phyloP scores from a whole-genome alignment of 805 yeast genomes.

The Suhomyces sp. region DNA sequence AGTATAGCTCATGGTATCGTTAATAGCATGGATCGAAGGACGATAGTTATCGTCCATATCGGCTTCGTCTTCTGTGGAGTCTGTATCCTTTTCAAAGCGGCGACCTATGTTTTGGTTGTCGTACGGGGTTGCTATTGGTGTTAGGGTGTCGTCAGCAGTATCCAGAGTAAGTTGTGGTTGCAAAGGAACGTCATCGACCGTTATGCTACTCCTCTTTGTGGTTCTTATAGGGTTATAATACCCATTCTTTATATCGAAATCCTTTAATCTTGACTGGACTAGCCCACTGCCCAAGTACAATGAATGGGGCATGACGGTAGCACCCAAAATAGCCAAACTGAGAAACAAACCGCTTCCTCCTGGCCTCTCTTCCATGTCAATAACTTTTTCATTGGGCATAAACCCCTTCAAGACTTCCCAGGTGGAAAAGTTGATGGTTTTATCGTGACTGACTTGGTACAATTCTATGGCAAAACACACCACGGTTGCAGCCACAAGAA shows the following conservation, averaged over 20 bases:
- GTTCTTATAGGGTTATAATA: constrained; percentile 29
- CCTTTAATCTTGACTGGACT: constrained; percentile 80
- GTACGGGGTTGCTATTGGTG: constrained; percentile 10
- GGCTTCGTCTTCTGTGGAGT: constrained; percentile 11
- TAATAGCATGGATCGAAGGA: constrained; percentile 79
- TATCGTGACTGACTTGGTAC: constrained; percentile 56
- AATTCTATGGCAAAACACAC: constrained; percentile 80
- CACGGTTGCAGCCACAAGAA: constrained; percentile 77
- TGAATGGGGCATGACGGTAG: constrained; percentile 94
- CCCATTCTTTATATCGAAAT: constrained; percentile 67
- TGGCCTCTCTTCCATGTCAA: constrained; percentile 18
- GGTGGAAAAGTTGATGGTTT: constrained; percentile 41
- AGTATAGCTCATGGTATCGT: constrained; percentile 74
- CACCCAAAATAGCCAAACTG: constrained; percentile 83
- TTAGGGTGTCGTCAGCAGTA: neutral
- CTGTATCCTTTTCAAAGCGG: constrained; percentile 6
- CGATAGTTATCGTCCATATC: constrained; percentile 46
- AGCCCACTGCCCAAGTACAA: constrained; percentile 81
- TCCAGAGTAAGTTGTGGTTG: neutral
- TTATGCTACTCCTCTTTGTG: neutral
- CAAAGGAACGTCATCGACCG: neutral
- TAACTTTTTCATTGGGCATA: constrained; percentile 45
- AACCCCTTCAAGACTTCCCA: constrained; percentile 66
- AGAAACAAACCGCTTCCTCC: constrained; percentile 60
- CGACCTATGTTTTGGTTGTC: neutral